These are phyloP conservation scores for Paxillus ammoniavirescens DNA, from an alignment of 768 basidiomycete species.

Conservation along the genomic window DNA sequence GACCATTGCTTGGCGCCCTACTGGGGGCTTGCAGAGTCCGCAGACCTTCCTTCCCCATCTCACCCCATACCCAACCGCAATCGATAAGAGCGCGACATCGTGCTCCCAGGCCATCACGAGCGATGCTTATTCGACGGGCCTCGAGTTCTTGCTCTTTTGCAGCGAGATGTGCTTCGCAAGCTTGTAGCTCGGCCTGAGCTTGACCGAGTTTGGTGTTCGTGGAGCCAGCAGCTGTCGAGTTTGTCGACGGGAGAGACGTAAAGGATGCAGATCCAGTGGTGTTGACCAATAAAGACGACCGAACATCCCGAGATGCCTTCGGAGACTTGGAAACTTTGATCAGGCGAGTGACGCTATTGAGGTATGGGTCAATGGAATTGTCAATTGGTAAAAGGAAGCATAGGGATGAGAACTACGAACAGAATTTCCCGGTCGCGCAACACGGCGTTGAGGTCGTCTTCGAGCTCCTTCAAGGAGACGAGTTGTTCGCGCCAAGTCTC, in stretches of 20 bases:
- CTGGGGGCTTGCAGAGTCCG: conserved; percentile 19
- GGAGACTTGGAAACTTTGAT: conserved; percentile 71
- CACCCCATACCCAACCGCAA: conserved; percentile 66
- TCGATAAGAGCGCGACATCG: conserved; percentile 66
- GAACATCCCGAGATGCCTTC: conserved; percentile 40
- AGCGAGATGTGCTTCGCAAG: conserved; percentile 75
- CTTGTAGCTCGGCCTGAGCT: conserved; percentile 77
- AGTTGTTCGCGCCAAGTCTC: conserved; percentile 68
- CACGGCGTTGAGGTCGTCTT: conserved; percentile 71
- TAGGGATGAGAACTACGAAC: conserved; percentile 42
- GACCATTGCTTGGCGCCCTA: neutral
- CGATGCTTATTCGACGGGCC: conserved; percentile 46
- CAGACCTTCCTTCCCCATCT: conserved; percentile 64
- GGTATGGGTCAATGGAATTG: neutral
- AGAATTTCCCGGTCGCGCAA: conserved; percentile 79
- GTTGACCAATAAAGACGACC: conserved; percentile 27
- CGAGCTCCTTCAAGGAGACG: conserved; percentile 56
- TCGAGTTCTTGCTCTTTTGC: conserved; percentile 66
- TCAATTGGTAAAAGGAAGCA: neutral
- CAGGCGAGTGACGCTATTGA: conserved; percentile 66
- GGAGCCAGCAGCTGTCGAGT: conserved; percentile 19
- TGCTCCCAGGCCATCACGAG: conserved; percentile 59
- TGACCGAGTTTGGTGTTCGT: conserved; percentile 49
- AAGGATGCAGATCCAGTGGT: conserved; percentile 42
- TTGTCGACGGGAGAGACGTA: conserved; percentile 37